A percentile compares a stretch with the other conserved stretches of the same genome.
Evolutionary conservation across 202 grass and related monocot species (phyloP).

Genomic region (Thinopyrum obtusiflorum): DNA sequence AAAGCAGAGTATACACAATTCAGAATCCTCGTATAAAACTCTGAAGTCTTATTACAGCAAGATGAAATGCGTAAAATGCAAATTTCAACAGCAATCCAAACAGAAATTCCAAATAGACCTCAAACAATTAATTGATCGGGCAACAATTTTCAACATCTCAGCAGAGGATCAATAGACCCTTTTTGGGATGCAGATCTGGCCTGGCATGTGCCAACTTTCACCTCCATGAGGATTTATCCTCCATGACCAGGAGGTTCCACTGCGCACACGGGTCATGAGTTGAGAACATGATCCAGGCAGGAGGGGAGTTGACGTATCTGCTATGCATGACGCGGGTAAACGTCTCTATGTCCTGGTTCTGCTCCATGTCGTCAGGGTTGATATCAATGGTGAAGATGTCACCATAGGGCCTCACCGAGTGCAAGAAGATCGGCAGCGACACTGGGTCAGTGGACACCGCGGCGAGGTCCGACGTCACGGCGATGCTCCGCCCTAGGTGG

Average conservation of each 20-base stretch:
- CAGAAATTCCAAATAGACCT: neutral
- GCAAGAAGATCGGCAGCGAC: constrained; percentile 7
- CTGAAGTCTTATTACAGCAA: neutral
- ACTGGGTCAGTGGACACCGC: constrained; percentile 32
- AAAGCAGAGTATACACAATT: no score
- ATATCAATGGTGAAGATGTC: constrained; percentile 41
- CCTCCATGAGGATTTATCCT: no score
- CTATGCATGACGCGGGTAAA: constrained; percentile 27
- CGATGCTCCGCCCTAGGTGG: constrained; percentile 25
- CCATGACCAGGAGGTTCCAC: constrained; percentile 30
- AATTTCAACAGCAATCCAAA: neutral
- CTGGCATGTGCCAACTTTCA: constrained; percentile 39
- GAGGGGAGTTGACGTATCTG: constrained; percentile 37
- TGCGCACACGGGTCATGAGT: constrained; percentile 2
- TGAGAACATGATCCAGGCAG: constrained; percentile 23
- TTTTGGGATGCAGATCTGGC: constrained; percentile 15
- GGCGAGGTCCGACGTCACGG: constrained; percentile 18
- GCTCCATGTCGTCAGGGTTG: neutral
- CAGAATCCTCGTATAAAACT: no score
- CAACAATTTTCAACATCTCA: no score
- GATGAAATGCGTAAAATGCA: neutral
- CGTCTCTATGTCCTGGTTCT: constrained; percentile 14
- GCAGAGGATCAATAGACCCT: neutral
- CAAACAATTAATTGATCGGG: neutral
- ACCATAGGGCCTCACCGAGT: constrained; percentile 19